Conservation (phyloP, 768 basidiomycete species). For the Mrakia hoshinonis region DNA sequence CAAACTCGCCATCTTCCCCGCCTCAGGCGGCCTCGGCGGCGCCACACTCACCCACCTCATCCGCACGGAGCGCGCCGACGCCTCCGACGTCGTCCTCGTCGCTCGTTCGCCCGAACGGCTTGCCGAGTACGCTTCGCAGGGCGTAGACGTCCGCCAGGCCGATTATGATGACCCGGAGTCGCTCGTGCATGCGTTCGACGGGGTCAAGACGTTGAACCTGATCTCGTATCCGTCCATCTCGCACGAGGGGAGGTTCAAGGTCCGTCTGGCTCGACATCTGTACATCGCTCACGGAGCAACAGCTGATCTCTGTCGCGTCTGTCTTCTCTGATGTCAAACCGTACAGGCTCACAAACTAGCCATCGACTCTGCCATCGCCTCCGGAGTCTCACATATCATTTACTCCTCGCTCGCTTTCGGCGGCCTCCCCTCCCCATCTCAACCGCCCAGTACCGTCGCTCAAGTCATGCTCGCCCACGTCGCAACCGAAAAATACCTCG, state of each 20-base stretch:
- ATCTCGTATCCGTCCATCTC: conserved; percentile 25
- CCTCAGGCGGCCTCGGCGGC: conserved; percentile 29
- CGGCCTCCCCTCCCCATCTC: neutral
- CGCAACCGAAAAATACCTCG: conserved; percentile 21
- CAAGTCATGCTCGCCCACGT: conserved; percentile 25
- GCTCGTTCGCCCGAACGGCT: neutral
- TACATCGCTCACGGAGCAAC: too few relatives aligned
- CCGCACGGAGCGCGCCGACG: neutral
- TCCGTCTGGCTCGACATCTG: neutral
- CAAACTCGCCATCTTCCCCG: conserved; percentile 31
- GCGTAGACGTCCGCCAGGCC: conserved; percentile 17
- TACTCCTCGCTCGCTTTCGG: conserved; percentile 31
- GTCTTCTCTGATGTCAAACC: too few relatives aligned
- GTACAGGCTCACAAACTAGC: conserved; percentile 30
- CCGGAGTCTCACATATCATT: conserved; percentile 29
- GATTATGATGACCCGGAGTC: conserved; percentile 22
- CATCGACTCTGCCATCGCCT: conserved; percentile 28
- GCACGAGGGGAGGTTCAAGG: conserved; percentile 25
- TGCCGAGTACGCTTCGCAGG: neutral
- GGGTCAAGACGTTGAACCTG: conserved; percentile 24
- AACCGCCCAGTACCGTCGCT: neutral
- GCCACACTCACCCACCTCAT: conserved; percentile 19
- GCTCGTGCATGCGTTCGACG: conserved; percentile 24
- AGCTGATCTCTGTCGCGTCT: neutral
- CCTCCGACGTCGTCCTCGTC: neutral